These are phyloP conservation scores for Populus alba DNA, from an alignment of 345 rosid species.

Conservation along the genomic window DNA sequence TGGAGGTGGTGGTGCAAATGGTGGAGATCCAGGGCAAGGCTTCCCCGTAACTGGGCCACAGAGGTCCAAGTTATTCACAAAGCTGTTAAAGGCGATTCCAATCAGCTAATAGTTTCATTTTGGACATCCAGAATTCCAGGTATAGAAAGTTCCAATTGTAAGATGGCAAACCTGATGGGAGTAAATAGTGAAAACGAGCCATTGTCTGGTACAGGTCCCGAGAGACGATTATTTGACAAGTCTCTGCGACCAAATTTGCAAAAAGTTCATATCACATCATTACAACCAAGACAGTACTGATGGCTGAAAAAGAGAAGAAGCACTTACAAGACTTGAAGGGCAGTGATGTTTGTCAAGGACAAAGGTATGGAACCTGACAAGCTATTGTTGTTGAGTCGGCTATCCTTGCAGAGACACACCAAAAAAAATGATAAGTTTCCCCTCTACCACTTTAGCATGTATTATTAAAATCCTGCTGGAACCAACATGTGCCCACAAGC, in stretches of 20 bases:
- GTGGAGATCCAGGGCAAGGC: slow-evolving; percentile 59
- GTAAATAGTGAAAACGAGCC: slow-evolving; percentile 36
- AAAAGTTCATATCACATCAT: not conserved
- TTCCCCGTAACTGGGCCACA: slow-evolving; percentile 98
- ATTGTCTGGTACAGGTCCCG: slow-evolving; percentile 37
- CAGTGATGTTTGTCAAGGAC: slow-evolving; percentile 33
- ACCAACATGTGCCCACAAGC: not conserved
- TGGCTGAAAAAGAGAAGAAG: not conserved
- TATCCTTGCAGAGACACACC: slow-evolving; percentile 27
- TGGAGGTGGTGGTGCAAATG: slow-evolving; percentile 62
- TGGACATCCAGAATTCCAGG: not conserved
- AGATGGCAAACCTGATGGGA: slow-evolving; percentile 31
- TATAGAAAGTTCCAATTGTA: not conserved
- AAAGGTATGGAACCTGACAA: slow-evolving; percentile 35
- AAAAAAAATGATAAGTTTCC: slow-evolving; percentile 8
- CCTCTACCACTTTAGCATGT: not conserved
- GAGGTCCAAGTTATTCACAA: slow-evolving; percentile 83
- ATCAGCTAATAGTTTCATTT: slow-evolving; percentile 3
- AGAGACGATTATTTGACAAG: slow-evolving; percentile 38
- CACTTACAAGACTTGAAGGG: slow-evolving; percentile 40
- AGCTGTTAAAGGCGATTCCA: slow-evolving; percentile 35
- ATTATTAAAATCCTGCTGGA: not conserved
- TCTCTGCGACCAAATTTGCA: slow-evolving; percentile 27
- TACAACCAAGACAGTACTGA: slow-evolving; percentile 2
- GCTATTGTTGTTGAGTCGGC: slow-evolving; percentile 48